A percentile compares a stretch with the other conserved stretches of the same genome.
phyloP scores from a whole-genome alignment of 495 filamentous ascomycete genomes.

The Podospora bellae-mahoneyi region DNA sequence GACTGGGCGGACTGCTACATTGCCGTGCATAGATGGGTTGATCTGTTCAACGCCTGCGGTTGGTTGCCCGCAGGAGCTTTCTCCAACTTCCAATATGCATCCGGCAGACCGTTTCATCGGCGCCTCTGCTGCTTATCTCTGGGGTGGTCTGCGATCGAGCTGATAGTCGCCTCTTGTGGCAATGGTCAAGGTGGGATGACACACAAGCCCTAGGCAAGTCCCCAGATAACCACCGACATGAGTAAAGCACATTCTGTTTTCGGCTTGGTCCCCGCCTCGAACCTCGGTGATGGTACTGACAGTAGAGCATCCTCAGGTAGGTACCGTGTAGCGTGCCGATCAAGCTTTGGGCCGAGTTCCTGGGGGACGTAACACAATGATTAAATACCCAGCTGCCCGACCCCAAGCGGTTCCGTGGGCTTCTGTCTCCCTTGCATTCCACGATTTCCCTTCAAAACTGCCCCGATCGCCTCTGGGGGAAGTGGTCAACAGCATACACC shows the following conservation, averaged over 20 bases:
- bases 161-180: not conserved
- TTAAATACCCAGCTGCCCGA: slow-evolving; percentile 10
- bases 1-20: slow-evolving; percentile 1
- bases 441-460: not conserved
- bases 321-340: not conserved
- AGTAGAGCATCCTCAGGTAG: not conserved
- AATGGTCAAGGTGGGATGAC: not conserved
- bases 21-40: not conserved
- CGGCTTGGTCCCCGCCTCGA: not conserved
- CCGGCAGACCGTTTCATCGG: slow-evolving; percentile 15
- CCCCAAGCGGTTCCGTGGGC: not conserved
- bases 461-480: too few species aligned
- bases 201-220: not conserved
- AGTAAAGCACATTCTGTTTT: not conserved
- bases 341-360: slow-evolving; percentile 1
- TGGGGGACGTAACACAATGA: not conserved
- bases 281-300: not conserved
- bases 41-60: slow-evolving; percentile 2
- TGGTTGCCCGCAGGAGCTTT: not conserved
- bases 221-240: not conserved
- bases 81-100: not conserved
- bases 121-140: slow-evolving; percentile 15
- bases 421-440: slow-evolving; percentile 3
- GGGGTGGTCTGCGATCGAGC: not conserved
- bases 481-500: not conserved